Evolutionary conservation across 495 filamentous ascomycete genomes (phyloP).

Genomic region (Friedmanniomyces endolithicus): DNA sequence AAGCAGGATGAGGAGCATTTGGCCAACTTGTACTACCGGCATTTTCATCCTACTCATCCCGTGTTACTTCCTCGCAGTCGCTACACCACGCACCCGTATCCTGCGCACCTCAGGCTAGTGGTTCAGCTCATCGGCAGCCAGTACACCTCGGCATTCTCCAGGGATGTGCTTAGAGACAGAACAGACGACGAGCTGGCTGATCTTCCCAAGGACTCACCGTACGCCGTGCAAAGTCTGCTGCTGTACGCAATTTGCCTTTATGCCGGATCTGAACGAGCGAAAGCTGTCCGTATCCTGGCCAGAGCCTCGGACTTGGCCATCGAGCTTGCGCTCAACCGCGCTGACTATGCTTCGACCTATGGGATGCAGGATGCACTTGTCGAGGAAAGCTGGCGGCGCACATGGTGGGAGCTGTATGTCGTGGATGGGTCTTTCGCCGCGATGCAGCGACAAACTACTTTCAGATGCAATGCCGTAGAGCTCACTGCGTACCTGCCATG

Average conservation of each 20-base stretch:
- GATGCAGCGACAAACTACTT: constrained; percentile 19
- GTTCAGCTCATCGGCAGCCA: constrained; percentile 47
- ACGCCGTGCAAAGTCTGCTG: constrained; percentile 54
- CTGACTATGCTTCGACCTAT: constrained; percentile 35
- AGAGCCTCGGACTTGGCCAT: constrained; percentile 58
- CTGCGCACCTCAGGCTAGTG: constrained; percentile 12
- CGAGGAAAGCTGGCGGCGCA: constrained; percentile 68
- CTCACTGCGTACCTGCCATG: constrained; percentile 49
- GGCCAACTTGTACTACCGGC: constrained; percentile 43
- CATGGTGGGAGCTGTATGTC: constrained; percentile 86
- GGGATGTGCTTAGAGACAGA: constrained; percentile 40
- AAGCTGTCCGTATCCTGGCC: constrained; percentile 52
- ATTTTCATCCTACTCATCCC: constrained; percentile 61
- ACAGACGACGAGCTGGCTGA: constrained; percentile 14
- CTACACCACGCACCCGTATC: constrained; percentile 3
- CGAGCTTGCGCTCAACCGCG: constrained; percentile 58
- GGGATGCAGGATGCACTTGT: constrained; percentile 43
- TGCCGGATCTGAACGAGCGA: constrained; percentile 48
- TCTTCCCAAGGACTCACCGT: neutral
- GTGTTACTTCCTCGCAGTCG: constrained; percentile 40
- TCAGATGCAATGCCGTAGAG: constrained; percentile 27
- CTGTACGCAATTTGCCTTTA: constrained; percentile 68
- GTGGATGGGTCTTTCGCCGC: constrained; percentile 50
- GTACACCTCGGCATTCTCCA: constrained; percentile 45
- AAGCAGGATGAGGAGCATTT: neutral